Base-by-base conservation (phyloP, 2,329 filamentous ascomycete species). In the Colletotrichum horii region DNA sequence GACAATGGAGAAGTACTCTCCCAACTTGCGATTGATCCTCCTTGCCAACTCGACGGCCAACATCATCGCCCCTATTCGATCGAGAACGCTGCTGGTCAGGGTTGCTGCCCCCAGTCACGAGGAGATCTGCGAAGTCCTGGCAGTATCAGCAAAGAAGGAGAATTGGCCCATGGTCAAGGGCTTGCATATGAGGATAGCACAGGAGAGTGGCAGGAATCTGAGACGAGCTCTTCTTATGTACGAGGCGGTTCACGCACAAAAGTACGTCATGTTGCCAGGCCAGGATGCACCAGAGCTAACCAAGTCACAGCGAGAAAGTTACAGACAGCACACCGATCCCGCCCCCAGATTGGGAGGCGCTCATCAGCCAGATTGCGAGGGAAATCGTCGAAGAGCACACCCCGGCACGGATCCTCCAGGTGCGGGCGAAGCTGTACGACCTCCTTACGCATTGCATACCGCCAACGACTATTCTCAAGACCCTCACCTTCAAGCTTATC, bases 1-100 rank as follows among this genome's bases (percentile, higher is more conserved):
- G 77, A 99, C 97, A 0, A 99, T 99, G 97, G 97, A 99, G 87
- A 99, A 99, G 85, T 99, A 99, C 89, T 97, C 95, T 81, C 96
- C 96, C 16, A 99, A 99, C 83, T 82, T 99, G 82, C 91, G 97
- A 26, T 86, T 99, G 79, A 98, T 99, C 65, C 87, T 99, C 76
- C 87, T 99, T 76, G 97, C 97, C 65, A 98, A 98, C 83, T 98
- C 95, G 79, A 99, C 97, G 26, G 96, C 96, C 78, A 98, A 98
- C 82, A 99, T 99, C 80, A 99, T 99, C 84, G 96, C 97, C n/a
- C 97, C 97, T 1, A 99, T 99, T 83, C 92, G 96, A 78, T 97
- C 95, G 80, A 91, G 97, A 84, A 98, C 96, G 69, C 88, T 99
- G 83, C 90, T 99, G 66, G 95, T 99, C 70, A 91, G 97, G 78